Percentiles rank a stretch among this genome's conserved stretches.
These are phyloP conservation scores for Wickerhamomyces chambardii DNA, from an alignment of 805 yeast genomes.

Conservation along the genomic window DNA sequence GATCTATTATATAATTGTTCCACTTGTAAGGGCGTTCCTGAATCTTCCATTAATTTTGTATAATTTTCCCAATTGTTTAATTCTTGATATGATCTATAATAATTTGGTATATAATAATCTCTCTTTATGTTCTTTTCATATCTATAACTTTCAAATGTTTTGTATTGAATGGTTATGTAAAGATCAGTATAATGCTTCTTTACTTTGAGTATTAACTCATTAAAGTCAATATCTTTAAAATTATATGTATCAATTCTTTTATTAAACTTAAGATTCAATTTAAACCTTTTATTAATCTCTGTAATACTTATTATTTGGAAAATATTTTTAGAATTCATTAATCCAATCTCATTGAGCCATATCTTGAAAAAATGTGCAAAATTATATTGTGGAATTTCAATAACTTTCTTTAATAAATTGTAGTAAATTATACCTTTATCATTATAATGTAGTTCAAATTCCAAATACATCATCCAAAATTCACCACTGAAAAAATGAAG, in stretches of 20 bases:
- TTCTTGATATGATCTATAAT: constrained; percentile 30
- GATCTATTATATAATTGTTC: constrained; percentile 37
- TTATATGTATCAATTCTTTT: neutral
- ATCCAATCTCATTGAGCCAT: constrained; percentile 23
- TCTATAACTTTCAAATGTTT: constrained; percentile 36
- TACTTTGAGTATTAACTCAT: constrained; percentile 26
- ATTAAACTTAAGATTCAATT: constrained; percentile 2
- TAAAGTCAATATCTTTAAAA: constrained; percentile 6
- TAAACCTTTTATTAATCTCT: constrained; percentile 15
- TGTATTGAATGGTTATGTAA: constrained; percentile 46
- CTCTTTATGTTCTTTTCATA: constrained; percentile 35
- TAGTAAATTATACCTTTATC: constrained; percentile 14
- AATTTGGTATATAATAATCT: constrained; percentile 28
- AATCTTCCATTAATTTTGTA: constrained; percentile 40
- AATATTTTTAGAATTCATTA: constrained; percentile 4
- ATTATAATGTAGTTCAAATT: constrained; percentile 29
- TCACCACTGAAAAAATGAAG: constrained; percentile 39
- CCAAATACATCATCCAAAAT: constrained; percentile 41
- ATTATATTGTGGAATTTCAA: constrained; percentile 50
- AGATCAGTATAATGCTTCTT: constrained; percentile 41
- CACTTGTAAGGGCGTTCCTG: constrained; percentile 7
- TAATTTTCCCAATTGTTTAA: constrained; percentile 52
- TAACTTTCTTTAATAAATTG: constrained; percentile 32
- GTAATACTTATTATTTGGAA: constrained; percentile 5
- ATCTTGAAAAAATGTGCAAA: constrained; percentile 36